A percentile compares a stretch with the other conserved stretches of the same genome.
Evolutionary conservation across 306 rosid species (phyloP).

Genomic region (Macrotyloma uniflorum): DNA sequence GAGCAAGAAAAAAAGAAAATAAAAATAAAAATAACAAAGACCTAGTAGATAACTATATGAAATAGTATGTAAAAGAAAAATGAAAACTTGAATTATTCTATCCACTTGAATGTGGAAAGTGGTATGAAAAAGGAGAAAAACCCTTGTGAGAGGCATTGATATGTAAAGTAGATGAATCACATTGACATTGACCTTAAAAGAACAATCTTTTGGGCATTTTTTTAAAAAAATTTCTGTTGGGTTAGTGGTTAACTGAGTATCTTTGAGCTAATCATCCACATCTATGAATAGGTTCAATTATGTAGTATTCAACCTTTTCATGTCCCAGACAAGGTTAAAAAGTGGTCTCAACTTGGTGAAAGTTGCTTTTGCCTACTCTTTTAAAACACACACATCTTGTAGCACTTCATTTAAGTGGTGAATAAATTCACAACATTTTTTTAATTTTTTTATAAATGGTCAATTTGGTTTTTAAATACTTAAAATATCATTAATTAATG

Average conservation of each 20-base stretch:
- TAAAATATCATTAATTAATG: too few relatives aligned
- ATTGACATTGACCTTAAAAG: slow-evolving; percentile 21
- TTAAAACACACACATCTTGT: not conserved
- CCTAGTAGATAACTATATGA: not conserved
- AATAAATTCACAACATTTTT: too few relatives aligned
- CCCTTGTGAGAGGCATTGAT: not conserved
- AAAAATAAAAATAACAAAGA: not conserved
- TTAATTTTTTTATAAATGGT: too few relatives aligned
- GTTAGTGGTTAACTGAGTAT: slow-evolving; percentile 17
- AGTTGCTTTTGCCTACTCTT: slow-evolving; percentile 24
- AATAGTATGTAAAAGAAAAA: not conserved
- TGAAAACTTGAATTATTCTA: not conserved
- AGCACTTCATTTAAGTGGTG: too few relatives aligned
- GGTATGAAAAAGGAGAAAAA: not conserved
- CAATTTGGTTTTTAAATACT: too few relatives aligned
- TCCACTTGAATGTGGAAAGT: not conserved
- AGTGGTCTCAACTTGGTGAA: slow-evolving; percentile 17
- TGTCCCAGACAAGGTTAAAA: slow-evolving; percentile 36
- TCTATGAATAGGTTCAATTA: slow-evolving; percentile 28
- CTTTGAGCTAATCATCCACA: not conserved
- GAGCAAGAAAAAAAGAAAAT: too few relatives aligned
- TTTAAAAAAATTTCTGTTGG: not conserved
- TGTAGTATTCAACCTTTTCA: slow-evolving; percentile 7
- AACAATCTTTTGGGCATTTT: not conserved
- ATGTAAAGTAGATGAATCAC: slow-evolving; percentile 32